Percentiles rank a stretch among this genome's conserved stretches.
Evolutionary conservation across 1,284 basidiomycete species (phyloP).

Genomic region (Rugosomyces carneus): DNA sequence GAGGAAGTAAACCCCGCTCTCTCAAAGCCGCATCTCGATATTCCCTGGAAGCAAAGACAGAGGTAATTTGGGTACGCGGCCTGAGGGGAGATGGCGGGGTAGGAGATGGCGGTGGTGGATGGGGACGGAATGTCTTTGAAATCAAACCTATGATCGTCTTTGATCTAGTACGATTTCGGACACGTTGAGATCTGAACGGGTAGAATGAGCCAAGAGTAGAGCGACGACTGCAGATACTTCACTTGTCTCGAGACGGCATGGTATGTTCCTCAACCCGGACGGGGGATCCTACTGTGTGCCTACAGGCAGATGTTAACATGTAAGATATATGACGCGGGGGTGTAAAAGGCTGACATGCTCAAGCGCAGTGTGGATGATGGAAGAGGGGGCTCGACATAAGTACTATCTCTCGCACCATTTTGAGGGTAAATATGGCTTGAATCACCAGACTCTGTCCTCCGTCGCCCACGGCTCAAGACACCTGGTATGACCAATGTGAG

Average conservation of each 20-base stretch:
- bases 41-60: slow-evolving; percentile 24
- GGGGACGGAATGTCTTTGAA: slow-evolving; percentile 26
- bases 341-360: slow-evolving; percentile 5
- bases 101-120: slow-evolving; percentile 5
- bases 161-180: slow-evolving; percentile 19
- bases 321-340: background rate
- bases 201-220: background rate
- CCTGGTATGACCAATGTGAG: slow-evolving; percentile 9
- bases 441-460: slow-evolving; percentile 5
- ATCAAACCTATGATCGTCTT: slow-evolving; percentile 26
- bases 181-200: slow-evolving; percentile 12
- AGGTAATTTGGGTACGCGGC: slow-evolving; percentile 13
- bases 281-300: slow-evolving; percentile 1
- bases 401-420: slow-evolving; percentile 7
- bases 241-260: slow-evolving; percentile 8
- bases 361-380: background rate
- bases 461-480: slow-evolving; percentile 7
- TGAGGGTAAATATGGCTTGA: background rate
- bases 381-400: slow-evolving; percentile 8
- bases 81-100: slow-evolving; percentile 9
- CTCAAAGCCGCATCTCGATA: slow-evolving; percentile 48
- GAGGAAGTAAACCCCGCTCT: slow-evolving; percentile 46
- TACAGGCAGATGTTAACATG: background rate
- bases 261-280: slow-evolving; percentile 5
- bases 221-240: background rate